Percentiles rank a stretch among this genome's conserved stretches.
These are phyloP conservation scores for Cladophialophora chaetospira DNA, from an alignment of 2,329 filamentous ascomycete species.

Conservation along the genomic window DNA sequence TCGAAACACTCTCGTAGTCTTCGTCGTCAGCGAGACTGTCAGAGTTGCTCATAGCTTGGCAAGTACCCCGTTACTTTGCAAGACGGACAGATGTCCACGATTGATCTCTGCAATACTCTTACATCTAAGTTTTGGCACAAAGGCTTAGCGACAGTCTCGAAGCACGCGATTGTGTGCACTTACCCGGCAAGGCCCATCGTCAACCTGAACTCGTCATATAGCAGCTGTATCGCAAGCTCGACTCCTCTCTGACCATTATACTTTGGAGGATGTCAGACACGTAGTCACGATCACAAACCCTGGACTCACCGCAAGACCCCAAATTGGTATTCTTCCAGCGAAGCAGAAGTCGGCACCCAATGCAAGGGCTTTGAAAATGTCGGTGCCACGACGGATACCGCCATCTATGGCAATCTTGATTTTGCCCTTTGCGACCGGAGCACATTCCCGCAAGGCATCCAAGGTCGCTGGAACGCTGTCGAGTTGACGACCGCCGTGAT, in stretches of 20 bases:
- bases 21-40: background rate
- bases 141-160: too few relatives aligned
- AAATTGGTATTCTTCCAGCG: slow-evolving; percentile 39
- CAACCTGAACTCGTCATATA: slow-evolving; percentile 21
- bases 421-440: slow-evolving; percentile 33
- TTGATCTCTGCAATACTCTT: slow-evolving; percentile 37
- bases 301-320: slow-evolving; percentile 37
- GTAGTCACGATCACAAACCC: background rate
- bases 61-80: slow-evolving; percentile 36
- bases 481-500: slow-evolving; percentile 31
- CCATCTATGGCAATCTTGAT: slow-evolving; percentile 39
- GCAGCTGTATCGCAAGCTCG: slow-evolving; percentile 15
- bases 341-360: slow-evolving; percentile 41
- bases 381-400: slow-evolving; percentile 40
- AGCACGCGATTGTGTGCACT: slow-evolving; percentile 10
- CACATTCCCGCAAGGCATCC: slow-evolving; percentile 29
- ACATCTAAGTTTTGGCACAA: slow-evolving; percentile 12
- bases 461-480: slow-evolving; percentile 30
- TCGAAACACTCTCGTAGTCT: background rate
- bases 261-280: background rate
- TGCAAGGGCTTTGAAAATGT: slow-evolving; percentile 43
- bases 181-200: slow-evolving; percentile 30
- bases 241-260: slow-evolving; percentile 20
- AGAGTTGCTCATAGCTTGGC: slow-evolving; percentile 34
- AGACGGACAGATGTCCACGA: slow-evolving; percentile 35